These are phyloP conservation scores for Myriosclerotinia duriaeana DNA, from an alignment of 2,329 filamentous ascomycete genomes.

Conservation along the genomic window DNA sequence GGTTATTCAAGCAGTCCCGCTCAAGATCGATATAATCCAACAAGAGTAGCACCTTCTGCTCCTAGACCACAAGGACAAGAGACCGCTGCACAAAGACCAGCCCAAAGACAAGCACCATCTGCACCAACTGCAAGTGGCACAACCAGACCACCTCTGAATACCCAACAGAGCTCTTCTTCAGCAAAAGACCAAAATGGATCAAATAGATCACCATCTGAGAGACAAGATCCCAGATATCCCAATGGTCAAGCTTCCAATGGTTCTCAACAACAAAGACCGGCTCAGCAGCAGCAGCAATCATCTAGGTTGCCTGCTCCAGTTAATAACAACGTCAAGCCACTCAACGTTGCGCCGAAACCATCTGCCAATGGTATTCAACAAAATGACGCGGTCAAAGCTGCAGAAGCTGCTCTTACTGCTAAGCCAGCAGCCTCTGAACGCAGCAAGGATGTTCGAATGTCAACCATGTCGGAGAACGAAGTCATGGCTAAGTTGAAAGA, in stretches of 20 bases:
- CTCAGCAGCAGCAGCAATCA: conserved; percentile 48
- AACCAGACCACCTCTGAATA: conserved; percentile 49
- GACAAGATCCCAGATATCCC: conserved; percentile 39
- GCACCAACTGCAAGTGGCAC: conserved; percentile 53
- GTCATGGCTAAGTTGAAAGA: conserved; percentile 96
- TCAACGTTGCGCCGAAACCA: conserved; percentile 73
- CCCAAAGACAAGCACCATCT: conserved; percentile 77
- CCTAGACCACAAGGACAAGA: conserved; percentile 52
- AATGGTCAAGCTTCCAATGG: conserved; percentile 49
- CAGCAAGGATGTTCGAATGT: conserved; percentile 95
- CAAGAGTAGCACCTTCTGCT: conserved; percentile 77
- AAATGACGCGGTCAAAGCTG: conserved; percentile 76
- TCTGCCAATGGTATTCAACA: conserved; percentile 45
- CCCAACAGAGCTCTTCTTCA: conserved; percentile 53
- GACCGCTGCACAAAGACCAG: conserved; percentile 52
- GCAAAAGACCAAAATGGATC: conserved; percentile 39
- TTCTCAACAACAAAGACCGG: conserved; percentile 44
- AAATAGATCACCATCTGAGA: conserved; percentile 42
- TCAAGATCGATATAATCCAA: conserved; percentile 77
- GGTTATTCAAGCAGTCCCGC: conserved; percentile 50
- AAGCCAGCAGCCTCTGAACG: conserved; percentile 72
- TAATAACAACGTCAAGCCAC: conserved; percentile 62
- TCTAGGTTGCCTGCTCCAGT: conserved; percentile 57
- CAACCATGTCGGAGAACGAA: conserved; percentile 93
- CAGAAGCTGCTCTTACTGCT: conserved; percentile 83